Base-by-base conservation (phyloP, 2,329 filamentous ascomycete genomes). In the Pestalotiopsis fici region DNA sequence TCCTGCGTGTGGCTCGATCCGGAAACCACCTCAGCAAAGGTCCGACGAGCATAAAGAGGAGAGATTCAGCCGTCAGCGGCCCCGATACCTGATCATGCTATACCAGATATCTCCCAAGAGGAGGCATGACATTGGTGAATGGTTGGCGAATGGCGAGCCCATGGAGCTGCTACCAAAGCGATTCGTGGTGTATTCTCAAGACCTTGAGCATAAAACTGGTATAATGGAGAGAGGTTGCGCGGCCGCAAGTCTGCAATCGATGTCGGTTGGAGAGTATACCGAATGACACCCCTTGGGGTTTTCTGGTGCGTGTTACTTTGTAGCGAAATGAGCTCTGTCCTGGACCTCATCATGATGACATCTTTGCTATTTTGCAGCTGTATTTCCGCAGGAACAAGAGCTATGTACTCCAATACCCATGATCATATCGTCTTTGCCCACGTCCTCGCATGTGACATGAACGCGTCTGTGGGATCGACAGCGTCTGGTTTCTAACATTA, bases 1-100 rank as follows among this genome's bases (percentile, higher is more conserved):
- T 60, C n/a, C 57, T 60, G 57, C 57, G 31, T 21, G 27, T 60
- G 25, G 57, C 57, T 31, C 57, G 57, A 60, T 60, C 27, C 57
- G 57, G 59, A 25, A 62, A 35, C 59, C 59, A 43, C 39, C 59
- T 23, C 35, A 47, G 59, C 59, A 62, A 23, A 57, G 12, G 6
- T 50, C 59, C 35, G 31, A n/a, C 59, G 35, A 62, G 37, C 35
- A 62, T 37, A 47, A 23, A 15, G 21, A 15, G 27, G 55, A 57
- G 21, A 27, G 15, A 60, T n/a, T 31, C 21, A 21, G 28, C 57
- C 31, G 57, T 35, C 57, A 12, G 5, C 57, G n/a, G 15, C 18
- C 15, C 4, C 31, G 23, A 31, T 27, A 27, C 21, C 7, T 31
- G 23, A 31, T 21, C 57, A 31, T 60, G 57, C 28, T 37, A 21